A percentile compares a stretch with the other conserved stretches of the same genome.
phyloP scores from a whole-genome alignment of 2,329 filamentous ascomycete genomes.

The Fusarium globosum region DNA sequence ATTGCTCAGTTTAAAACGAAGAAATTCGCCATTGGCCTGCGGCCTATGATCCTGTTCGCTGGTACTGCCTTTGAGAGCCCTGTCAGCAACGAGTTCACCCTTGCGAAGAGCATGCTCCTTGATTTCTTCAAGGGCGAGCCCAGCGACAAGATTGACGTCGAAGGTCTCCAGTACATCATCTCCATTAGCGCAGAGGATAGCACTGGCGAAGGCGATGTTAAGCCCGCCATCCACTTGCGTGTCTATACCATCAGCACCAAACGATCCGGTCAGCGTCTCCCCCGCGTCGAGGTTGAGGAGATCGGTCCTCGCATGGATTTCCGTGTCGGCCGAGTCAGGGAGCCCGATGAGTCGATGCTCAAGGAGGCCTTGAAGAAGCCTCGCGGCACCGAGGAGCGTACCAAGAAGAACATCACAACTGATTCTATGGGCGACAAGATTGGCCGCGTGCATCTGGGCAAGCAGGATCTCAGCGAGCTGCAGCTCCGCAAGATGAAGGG shows the following conservation, averaged over 20 bases:
- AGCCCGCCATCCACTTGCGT: conserved; percentile 73
- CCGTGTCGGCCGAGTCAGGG: conserved; percentile 80
- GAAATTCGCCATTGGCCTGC: conserved; percentile 82
- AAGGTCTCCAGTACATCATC: conserved; percentile 92
- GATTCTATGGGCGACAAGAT: conserved; percentile 97
- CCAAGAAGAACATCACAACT: conserved; percentile 96
- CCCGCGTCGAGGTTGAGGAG: conserved; percentile 92
- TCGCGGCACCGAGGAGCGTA: conserved; percentile 77
- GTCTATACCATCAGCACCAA: conserved; percentile 89
- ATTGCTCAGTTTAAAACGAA: conserved; percentile 80
- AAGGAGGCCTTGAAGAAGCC: conserved; percentile 93
- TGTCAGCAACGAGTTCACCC: conserved; percentile 80
- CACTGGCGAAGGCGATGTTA: conserved; percentile 55
- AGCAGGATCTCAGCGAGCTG: conserved; percentile 86
- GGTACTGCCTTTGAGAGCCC: conserved; percentile 89
- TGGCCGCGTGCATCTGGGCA: conserved; percentile 89
- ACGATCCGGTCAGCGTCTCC: conserved; percentile 86
- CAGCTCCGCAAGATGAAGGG: conserved; percentile 99
- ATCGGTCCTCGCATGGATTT: conserved; percentile 96
- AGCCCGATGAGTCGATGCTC: conserved; percentile 81
- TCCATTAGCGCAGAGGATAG: conserved; percentile 80
- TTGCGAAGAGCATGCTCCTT: conserved; percentile 86
- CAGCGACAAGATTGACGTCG: conserved; percentile 87
- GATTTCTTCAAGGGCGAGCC: conserved; percentile 89
- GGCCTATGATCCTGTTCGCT: conserved; percentile 91